Evolutionary conservation across 148 eudicot genomes (phyloP), one percentile per base, ranked within the genome.

Genomic region (Dysphania ambrosioides): DNA sequence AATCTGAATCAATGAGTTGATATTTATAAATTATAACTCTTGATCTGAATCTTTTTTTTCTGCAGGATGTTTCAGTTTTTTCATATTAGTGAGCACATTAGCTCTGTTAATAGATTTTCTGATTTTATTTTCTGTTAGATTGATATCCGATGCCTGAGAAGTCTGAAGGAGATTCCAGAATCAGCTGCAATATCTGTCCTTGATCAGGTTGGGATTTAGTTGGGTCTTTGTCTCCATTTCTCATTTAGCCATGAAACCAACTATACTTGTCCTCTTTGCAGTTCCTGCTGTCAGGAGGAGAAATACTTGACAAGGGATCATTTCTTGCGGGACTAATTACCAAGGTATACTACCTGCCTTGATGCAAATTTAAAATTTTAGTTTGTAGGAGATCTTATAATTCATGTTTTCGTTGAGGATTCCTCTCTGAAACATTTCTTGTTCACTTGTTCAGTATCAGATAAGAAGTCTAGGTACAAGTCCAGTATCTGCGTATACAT

Each of bases 251-350:
- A 57, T 59, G 30, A 73, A 4, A 49, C 70, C 38, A 36, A 23
- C 75, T 53, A 24, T 75, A 44, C 19, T 9, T 70, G n/a, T 70
- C 78, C 61, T 34, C 24, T 62, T 27, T 79, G 75, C 49, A 90
- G 95, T 88, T 90, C 82, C 87, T 90, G 86, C 66, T 86, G 70
- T 90, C 91, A 69, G 91, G 90, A 77, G 83, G 84, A 40, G 86
- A 85, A 70, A 73, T 57, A 76, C 79, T 36, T 73, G 74, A 88
- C 70, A 90, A 88, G 82, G 86, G 85, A 78, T 88, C 82, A 68
- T 90, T 78, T 79, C 88, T 90, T 41, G 75, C 80, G 66, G 79
- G 79, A 60, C 53, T 90, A 61, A 88, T 90, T 56, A 80, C 86
- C 73, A 86, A 75, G 86, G 95, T 90, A 88, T 69, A 69, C 66